phyloP scores from a whole-genome alignment of 257 asterid species.

The Plantago ovata region DNA sequence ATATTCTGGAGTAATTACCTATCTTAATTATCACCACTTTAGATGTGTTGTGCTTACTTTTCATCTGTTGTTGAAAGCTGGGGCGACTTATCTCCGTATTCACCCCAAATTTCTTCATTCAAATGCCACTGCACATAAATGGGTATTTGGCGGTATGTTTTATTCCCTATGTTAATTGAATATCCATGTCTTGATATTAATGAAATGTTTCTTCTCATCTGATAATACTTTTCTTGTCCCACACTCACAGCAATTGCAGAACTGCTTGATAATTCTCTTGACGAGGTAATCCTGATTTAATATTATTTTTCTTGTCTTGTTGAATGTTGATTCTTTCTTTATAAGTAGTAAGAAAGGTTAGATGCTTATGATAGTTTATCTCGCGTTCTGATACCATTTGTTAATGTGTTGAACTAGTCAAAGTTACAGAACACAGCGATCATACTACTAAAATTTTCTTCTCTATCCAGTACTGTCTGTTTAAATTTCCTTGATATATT shows the following conservation, averaged over 20 bases:
- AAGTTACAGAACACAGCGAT: too few relatives aligned
- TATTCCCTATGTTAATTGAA: conserved; percentile 12
- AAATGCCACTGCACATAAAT: conserved; percentile 96
- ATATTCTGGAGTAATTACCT: conserved; percentile 4
- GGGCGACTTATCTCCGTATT: conserved; percentile 63
- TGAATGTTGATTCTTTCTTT: too few relatives aligned
- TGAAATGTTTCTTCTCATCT: conserved; percentile 19
- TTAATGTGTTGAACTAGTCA: too few relatives aligned
- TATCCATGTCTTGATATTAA: conserved; percentile 18
- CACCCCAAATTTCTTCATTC: conserved; percentile 98
- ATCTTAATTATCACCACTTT: background rate
- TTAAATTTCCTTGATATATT: too few relatives aligned
- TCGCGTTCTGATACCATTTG: too few relatives aligned
- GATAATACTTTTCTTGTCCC: conserved; percentile 13
- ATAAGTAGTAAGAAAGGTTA: too few relatives aligned
- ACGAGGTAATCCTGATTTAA: conserved; percentile 54
- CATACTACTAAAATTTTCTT: too few relatives aligned
- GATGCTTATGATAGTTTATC: too few relatives aligned
- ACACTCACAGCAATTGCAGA: conserved; percentile 81
- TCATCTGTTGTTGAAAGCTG: conserved; percentile 45
- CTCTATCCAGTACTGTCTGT: too few relatives aligned
- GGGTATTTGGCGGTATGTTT: conserved; percentile 91
- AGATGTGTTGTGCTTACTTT: conserved; percentile 8
- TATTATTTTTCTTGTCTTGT: background rate
- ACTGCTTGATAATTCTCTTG: conserved; percentile 83